Percentiles rank a stretch among this genome's conserved stretches.
These are phyloP conservation scores for Pleodorina starrii DNA, from an alignment of 139 green algal species.

Conservation along the genomic window DNA sequence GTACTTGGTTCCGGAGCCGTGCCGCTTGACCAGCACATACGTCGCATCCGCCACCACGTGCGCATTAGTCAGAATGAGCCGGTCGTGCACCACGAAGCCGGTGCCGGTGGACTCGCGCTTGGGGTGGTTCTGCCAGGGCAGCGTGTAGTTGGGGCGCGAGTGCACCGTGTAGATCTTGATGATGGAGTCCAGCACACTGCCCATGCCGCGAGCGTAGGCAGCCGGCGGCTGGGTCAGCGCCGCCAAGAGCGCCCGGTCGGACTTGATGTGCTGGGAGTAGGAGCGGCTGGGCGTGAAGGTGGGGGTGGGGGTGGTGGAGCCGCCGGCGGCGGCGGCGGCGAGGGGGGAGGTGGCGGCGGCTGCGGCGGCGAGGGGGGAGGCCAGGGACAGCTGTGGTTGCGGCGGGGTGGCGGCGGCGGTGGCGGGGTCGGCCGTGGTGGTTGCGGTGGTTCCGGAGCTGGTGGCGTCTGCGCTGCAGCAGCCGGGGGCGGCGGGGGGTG, in stretches of 20 bases:
- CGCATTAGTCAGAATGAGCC: conserved; percentile 85
- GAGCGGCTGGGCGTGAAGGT: conserved; percentile 34
- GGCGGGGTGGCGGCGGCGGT: too few species aligned
- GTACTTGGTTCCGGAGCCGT: conserved; percentile 74
- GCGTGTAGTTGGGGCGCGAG: conserved; percentile 74
- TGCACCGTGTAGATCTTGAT: conserved; percentile 84
- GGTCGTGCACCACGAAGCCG: conserved; percentile 78
- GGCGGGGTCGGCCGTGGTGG: too few species aligned
- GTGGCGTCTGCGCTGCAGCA: too few species aligned
- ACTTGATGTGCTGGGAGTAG: conserved; percentile 55
- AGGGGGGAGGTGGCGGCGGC: neutral
- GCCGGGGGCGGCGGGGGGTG: too few species aligned
- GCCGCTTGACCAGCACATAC: conserved; percentile 81
- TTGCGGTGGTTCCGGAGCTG: too few species aligned
- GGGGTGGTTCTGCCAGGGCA: conserved; percentile 85
- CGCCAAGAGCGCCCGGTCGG: conserved; percentile 41
- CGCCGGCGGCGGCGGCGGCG: neutral
- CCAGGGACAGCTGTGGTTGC: too few species aligned
- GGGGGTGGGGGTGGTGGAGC: neutral
- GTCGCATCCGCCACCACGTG: conserved; percentile 81
- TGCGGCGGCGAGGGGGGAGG: neutral
- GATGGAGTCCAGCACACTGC: conserved; percentile 75
- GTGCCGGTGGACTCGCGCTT: conserved; percentile 77
- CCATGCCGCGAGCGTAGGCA: conserved; percentile 48
- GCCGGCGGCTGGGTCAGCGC: conserved; percentile 28